A percentile compares a stretch with the other conserved stretches of the same genome.
Conservation (phyloP, 805 yeast genomes). For the Nakazawaea sp. region DNA sequence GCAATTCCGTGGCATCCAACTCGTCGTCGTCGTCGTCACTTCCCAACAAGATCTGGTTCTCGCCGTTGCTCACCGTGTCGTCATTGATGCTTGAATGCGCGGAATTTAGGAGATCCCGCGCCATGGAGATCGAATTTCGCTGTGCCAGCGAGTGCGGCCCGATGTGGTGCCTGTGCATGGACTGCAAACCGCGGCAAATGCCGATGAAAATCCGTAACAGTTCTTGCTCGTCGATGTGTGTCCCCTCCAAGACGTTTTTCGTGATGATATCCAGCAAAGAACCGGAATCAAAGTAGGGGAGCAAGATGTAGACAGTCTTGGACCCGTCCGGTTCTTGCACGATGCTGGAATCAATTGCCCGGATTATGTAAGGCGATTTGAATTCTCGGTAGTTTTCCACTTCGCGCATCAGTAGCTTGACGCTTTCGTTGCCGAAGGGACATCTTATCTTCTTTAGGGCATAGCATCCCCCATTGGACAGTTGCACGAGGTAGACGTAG, state of each 20-base stretch:
- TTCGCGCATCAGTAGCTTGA: slow-evolving; percentile 70
- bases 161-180: slow-evolving; percentile 60
- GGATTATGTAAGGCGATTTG: slow-evolving; percentile 58
- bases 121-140: slow-evolving; percentile 9
- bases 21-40: slow-evolving; percentile 24
- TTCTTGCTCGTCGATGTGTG: slow-evolving; percentile 52
- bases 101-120: slow-evolving; percentile 11
- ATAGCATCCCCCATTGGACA: slow-evolving; percentile 39
- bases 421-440: slow-evolving; percentile 76
- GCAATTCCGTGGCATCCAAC: slow-evolving; percentile 39
- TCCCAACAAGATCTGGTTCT: slow-evolving; percentile 11
- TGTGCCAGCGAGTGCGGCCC: slow-evolving; percentile 11
- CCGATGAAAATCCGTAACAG: slow-evolving; percentile 59
- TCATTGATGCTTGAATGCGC: slow-evolving; percentile 3
- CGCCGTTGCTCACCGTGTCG: slow-evolving; percentile 11
- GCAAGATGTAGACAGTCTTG: slow-evolving; percentile 65
- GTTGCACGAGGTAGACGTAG: slow-evolving; percentile 72
- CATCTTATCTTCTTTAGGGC: slow-evolving; percentile 86
- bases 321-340: slow-evolving; percentile 75
- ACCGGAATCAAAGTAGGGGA: slow-evolving; percentile 71
- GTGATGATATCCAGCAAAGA: slow-evolving; percentile 80
- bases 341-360: slow-evolving; percentile 63
- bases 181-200: slow-evolving; percentile 65
- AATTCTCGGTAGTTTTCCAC: slow-evolving; percentile 71
- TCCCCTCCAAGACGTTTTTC: slow-evolving; percentile 48